Evolutionary conservation across 108 stramenopile species (phyloP).

Genomic region (Conticribra weissflogii): DNA sequence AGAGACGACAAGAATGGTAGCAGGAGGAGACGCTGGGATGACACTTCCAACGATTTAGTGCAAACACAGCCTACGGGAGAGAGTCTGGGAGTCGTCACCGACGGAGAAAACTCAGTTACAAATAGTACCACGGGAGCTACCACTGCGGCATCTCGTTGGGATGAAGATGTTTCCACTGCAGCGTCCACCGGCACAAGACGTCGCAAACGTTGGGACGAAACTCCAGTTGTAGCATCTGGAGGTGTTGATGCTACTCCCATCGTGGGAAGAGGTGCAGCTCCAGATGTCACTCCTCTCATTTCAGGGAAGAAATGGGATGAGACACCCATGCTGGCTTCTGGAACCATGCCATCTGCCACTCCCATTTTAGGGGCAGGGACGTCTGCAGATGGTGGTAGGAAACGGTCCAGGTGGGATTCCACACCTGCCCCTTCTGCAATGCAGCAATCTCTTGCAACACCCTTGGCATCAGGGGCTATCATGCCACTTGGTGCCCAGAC

Average conservation of each 20-base stretch:
- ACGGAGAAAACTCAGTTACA: slow-evolving; percentile 54
- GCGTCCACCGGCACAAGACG: slow-evolving; percentile 40
- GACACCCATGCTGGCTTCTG: slow-evolving; percentile 74
- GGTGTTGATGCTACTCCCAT: slow-evolving; percentile 34
- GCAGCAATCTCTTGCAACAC: slow-evolving; percentile 5
- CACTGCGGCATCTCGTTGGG: slow-evolving; percentile 64
- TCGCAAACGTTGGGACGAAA: slow-evolving; percentile 93
- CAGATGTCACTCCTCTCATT: slow-evolving; percentile 65
- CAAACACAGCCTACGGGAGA: slow-evolving; percentile 3
- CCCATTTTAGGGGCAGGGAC: slow-evolving; percentile 30
- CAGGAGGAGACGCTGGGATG: slow-evolving; percentile 86
- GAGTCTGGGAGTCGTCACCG: slow-evolving; percentile 63
- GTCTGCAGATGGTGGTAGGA: slow-evolving; percentile 33
- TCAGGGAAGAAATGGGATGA: slow-evolving; percentile 74
- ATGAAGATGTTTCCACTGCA: slow-evolving; percentile 53
- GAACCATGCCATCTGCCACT: slow-evolving; percentile 21
- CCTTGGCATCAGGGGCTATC: slow-evolving; percentile 23
- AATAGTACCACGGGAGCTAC: too few relatives aligned
- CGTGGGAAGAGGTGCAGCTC: slow-evolving; percentile 39
- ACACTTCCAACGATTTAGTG: slow-evolving; percentile 37
- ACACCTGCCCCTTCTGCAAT: slow-evolving; percentile 62
- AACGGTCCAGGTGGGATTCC: slow-evolving; percentile 80
- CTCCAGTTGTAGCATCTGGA: slow-evolving; percentile 63
- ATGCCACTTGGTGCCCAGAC: slow-evolving; percentile 44
- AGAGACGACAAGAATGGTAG: slow-evolving; percentile 40